These are phyloP conservation scores for Boletus speciosus DNA, from an alignment of 768 basidiomycete genomes.

Conservation along the genomic window DNA sequence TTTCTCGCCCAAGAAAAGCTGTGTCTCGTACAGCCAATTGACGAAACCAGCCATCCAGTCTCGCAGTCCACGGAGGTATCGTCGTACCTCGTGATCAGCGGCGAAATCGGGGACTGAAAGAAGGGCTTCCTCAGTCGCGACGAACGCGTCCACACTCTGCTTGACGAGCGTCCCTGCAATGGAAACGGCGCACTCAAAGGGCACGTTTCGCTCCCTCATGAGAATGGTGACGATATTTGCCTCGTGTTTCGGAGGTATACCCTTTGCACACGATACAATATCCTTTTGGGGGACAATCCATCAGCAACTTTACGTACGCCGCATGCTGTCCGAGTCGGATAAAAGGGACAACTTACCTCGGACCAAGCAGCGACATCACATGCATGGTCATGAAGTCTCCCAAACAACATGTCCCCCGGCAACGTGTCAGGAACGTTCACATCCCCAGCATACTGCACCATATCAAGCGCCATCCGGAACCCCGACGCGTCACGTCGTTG, in stretches of 20 bases:
- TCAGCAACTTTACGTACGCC: background rate
- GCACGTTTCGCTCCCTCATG: constrained; percentile 40
- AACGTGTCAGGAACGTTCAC: constrained; percentile 35
- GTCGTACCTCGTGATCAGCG: constrained; percentile 26
- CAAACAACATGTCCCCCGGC: constrained; percentile 26
- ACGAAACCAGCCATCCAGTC: constrained; percentile 55
- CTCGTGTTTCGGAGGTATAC: constrained; percentile 34
- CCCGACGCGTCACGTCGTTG: constrained; percentile 49
- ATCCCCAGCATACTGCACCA: constrained; percentile 53
- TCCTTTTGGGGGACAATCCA: constrained; percentile 39
- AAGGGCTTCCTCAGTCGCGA: constrained; percentile 23
- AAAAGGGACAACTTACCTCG: constrained; percentile 39
- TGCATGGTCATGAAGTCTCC: constrained; percentile 37
- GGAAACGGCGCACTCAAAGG: constrained; percentile 45
- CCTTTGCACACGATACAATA: constrained; percentile 50
- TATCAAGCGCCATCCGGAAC: constrained; percentile 44
- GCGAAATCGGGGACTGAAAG: constrained; percentile 11
- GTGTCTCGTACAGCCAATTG: constrained; percentile 66
- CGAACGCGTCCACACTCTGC: constrained; percentile 29
- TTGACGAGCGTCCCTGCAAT: constrained; percentile 23
- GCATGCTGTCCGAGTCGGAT: too few relatives aligned
- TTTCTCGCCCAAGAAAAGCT: constrained; percentile 55
- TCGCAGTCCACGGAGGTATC: constrained; percentile 49
- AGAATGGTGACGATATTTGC: constrained; percentile 52
- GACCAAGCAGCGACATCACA: constrained; percentile 52